These are phyloP conservation scores for Starmerella sp. DNA, from an alignment of 805 yeast species.

Conservation along the genomic window DNA sequence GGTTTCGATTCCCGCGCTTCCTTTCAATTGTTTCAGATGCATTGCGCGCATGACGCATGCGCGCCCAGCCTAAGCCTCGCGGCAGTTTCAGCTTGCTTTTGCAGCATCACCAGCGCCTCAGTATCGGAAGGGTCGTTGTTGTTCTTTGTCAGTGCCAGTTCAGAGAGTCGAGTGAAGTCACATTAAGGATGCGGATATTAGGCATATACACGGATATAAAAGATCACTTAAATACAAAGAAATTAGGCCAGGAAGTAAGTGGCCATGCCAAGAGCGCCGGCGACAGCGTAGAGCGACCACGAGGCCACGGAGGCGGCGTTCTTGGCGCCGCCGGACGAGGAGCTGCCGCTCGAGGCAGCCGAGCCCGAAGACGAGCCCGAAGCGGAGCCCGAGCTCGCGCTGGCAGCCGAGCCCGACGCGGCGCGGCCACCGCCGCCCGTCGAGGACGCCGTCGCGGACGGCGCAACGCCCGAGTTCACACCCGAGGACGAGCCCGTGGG, in stretches of 20 bases:
- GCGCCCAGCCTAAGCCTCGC: no score
- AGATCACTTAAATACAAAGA: not conserved
- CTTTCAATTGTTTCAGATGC: no score
- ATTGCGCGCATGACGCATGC: no score
- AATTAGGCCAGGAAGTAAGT: slow-evolving; percentile 8
- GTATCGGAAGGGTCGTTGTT: no score
- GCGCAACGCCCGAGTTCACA: not conserved
- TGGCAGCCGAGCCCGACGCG: slow-evolving; percentile 1
- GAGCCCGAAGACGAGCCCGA: not conserved
- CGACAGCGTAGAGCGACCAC: slow-evolving; percentile 9
- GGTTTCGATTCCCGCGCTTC: no score
- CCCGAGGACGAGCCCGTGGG: not conserved
- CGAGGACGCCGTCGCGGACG: no score
- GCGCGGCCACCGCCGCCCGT: not conserved
- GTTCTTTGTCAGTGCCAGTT: no score
- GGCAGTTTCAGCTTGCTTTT: no score
- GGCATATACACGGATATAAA: not conserved
- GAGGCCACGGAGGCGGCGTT: slow-evolving; percentile 11
- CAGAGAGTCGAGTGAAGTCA: no score
- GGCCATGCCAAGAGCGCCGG: slow-evolving; percentile 18
- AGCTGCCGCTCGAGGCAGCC: slow-evolving; percentile 1
- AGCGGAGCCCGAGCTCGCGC: slow-evolving; percentile 1
- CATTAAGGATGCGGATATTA: not conserved
- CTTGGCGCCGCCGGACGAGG: slow-evolving; percentile 7
- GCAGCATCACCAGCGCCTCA: no score